Evolutionary conservation across 2,329 filamentous ascomycete species (phyloP).

Genomic region (Colletotrichum filicis): DNA sequence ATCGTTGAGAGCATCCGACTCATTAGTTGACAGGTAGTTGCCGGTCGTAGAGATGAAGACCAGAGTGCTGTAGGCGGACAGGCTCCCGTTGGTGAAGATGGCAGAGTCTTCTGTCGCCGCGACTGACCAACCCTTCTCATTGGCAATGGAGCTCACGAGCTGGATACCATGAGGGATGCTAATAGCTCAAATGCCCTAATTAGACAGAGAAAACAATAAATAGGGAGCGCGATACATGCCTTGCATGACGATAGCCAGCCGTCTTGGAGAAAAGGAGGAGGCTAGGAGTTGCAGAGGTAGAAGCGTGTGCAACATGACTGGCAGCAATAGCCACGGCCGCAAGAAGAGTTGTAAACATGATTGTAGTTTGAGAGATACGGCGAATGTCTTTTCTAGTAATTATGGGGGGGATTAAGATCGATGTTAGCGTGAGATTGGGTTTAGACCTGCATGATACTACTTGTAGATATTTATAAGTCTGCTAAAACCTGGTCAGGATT

Average conservation of each 20-base stretch:
- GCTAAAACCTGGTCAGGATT: too few species aligned
- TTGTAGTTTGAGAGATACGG: background rate
- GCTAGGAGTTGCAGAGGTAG: background rate
- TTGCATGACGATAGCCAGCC: background rate
- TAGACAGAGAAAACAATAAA: background rate
- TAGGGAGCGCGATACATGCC: background rate
- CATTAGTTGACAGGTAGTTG: background rate
- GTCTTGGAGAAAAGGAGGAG: background rate
- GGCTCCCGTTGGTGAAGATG: constrained; percentile 5
- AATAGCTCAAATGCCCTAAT: background rate
- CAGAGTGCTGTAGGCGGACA: background rate
- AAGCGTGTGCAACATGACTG: background rate
- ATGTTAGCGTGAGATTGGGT: background rate
- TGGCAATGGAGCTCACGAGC: background rate
- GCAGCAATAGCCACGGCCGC: background rate
- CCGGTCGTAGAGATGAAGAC: background rate
- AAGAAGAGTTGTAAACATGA: background rate
- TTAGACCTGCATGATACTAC: background rate
- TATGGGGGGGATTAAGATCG: background rate
- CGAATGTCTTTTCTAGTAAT: background rate
- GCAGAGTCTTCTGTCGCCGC: background rate
- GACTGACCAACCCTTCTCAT: background rate
- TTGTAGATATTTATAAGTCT: background rate
- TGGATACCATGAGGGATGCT: background rate
- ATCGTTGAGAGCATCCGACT: background rate